Percentiles rank a stretch among this genome's conserved stretches.
These are phyloP conservation scores for Alternaria brassicicola DNA, from an alignment of 2,329 filamentous ascomycete genomes.

Conservation along the genomic window DNA sequence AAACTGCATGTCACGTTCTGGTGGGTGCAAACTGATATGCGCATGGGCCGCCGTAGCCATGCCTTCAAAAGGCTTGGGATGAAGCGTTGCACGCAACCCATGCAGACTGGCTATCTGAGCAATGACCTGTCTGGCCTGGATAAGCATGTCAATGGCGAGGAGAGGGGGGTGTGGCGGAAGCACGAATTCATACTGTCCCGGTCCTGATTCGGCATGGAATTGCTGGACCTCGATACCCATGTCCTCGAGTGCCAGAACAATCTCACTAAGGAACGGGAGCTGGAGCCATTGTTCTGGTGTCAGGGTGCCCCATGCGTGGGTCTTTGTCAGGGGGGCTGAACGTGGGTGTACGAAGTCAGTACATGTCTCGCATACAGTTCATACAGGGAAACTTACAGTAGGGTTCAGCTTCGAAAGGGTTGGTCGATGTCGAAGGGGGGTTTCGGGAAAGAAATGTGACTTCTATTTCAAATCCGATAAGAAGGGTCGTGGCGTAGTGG, in stretches of 20 bases:
- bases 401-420: slow-evolving; percentile 34
- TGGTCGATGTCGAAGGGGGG: slow-evolving; percentile 17
- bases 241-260: slow-evolving; percentile 64
- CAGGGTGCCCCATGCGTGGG: slow-evolving; percentile 74
- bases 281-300: slow-evolving; percentile 67
- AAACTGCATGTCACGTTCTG: slow-evolving; percentile 65
- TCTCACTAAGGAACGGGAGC: slow-evolving; percentile 67
- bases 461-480: slow-evolving; percentile 83
- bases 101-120: slow-evolving; percentile 66
- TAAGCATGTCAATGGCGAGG: slow-evolving; percentile 71
- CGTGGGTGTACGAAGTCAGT: neutral
- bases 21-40: slow-evolving; percentile 69
- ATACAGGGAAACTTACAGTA: slow-evolving; percentile 22
- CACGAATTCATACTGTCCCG: slow-evolving; percentile 79
- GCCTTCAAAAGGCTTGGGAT: slow-evolving; percentile 70
- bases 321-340: slow-evolving; percentile 59
- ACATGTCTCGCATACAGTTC: neutral
- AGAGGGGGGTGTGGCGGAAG: slow-evolving; percentile 68
- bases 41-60: slow-evolving; percentile 72
- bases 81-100: slow-evolving; percentile 71
- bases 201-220: slow-evolving; percentile 75
- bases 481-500: slow-evolving; percentile 62
- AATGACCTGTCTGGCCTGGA: slow-evolving; percentile 74
- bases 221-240: slow-evolving; percentile 72
- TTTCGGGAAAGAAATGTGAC: slow-evolving; percentile 69